Evolutionary conservation across 2,329 filamentous ascomycete genomes (phyloP).

Genomic region (Lasiodiplodia citricola): DNA sequence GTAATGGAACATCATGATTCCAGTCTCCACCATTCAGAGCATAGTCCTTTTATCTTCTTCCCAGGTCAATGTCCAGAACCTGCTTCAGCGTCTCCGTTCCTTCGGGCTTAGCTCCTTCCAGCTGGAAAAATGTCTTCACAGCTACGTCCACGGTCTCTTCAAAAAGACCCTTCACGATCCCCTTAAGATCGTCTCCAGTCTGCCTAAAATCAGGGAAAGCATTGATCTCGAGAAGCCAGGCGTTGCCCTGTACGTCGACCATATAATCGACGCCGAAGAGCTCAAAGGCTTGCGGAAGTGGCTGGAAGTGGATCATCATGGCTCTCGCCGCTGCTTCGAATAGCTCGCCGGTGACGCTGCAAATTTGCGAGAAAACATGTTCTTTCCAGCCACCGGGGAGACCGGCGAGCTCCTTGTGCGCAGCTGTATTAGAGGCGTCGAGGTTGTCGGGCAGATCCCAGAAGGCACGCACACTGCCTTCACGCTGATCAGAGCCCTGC

Average conservation of each 20-base stretch:
- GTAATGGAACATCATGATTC: background rate
- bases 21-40: background rate
- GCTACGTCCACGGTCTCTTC: slow-evolving; percentile 71
- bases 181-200: slow-evolving; percentile 76
- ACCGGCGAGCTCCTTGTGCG: slow-evolving; percentile 19
- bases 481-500: slow-evolving; percentile 63
- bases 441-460: slow-evolving; percentile 66
- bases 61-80: slow-evolving; percentile 55
- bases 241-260: slow-evolving; percentile 67
- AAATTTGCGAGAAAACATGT: slow-evolving; percentile 75
- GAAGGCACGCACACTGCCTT: slow-evolving; percentile 74
- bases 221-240: slow-evolving; percentile 89
- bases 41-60: slow-evolving; percentile 29
- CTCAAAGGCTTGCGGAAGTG: slow-evolving; percentile 87
- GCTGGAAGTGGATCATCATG: slow-evolving; percentile 91
- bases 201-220: slow-evolving; percentile 96
- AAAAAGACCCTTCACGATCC: slow-evolving; percentile 78
- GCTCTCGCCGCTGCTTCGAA: slow-evolving; percentile 86
- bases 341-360: slow-evolving; percentile 71
- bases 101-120: slow-evolving; percentile 29
- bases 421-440: background rate
- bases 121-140: slow-evolving; percentile 71
- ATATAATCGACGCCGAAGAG: slow-evolving; percentile 91
- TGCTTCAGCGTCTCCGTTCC: slow-evolving; percentile 43
- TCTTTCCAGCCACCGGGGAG: slow-evolving; percentile 56